phyloP scores from a whole-genome alignment of 768 basidiomycete species.

The Clitopilus passeckerianus region DNA sequence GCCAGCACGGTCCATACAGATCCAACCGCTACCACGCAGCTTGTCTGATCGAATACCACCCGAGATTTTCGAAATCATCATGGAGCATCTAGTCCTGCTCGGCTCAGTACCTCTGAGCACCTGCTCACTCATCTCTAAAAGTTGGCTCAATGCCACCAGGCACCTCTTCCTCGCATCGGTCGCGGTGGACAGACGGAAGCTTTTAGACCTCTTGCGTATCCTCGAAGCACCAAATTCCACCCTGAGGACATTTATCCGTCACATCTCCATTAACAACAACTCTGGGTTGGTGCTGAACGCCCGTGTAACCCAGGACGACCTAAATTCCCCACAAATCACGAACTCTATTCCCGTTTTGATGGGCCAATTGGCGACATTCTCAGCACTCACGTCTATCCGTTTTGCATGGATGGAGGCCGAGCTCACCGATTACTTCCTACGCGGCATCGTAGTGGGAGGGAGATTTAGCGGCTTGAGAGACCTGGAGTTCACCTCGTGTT shows the following conservation, averaged over 20 bases:
- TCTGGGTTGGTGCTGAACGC: slow-evolving; percentile 11
- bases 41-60: slow-evolving; percentile 12
- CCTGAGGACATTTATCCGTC: slow-evolving; percentile 10
- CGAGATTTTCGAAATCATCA: slow-evolving; percentile 13
- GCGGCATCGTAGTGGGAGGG: slow-evolving; percentile 4
- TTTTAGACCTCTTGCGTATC: slow-evolving; percentile 10
- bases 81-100: slow-evolving; percentile 11
- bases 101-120: slow-evolving; percentile 12
- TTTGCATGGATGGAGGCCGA: slow-evolving; percentile 14
- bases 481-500: slow-evolving; percentile 19
- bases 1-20: slow-evolving; percentile 3
- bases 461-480: slow-evolving; percentile 16
- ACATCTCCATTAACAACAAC: slow-evolving; percentile 13
- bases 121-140: slow-evolving; percentile 13
- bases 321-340: background rate
- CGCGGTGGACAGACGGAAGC: slow-evolving; percentile 10
- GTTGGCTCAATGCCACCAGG: slow-evolving; percentile 12
- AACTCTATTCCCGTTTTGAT: slow-evolving; percentile 5
- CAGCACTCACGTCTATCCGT: slow-evolving; percentile 10
- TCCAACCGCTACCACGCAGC: slow-evolving; percentile 12
- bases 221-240: slow-evolving; percentile 12
- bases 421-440: slow-evolving; percentile 4
- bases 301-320: slow-evolving; percentile 8
- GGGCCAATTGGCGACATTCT: slow-evolving; percentile 9
- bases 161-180: slow-evolving; percentile 11